Conservation (phyloP, 352 stramenopile species). For the Phytophthora lateralis region DNA sequence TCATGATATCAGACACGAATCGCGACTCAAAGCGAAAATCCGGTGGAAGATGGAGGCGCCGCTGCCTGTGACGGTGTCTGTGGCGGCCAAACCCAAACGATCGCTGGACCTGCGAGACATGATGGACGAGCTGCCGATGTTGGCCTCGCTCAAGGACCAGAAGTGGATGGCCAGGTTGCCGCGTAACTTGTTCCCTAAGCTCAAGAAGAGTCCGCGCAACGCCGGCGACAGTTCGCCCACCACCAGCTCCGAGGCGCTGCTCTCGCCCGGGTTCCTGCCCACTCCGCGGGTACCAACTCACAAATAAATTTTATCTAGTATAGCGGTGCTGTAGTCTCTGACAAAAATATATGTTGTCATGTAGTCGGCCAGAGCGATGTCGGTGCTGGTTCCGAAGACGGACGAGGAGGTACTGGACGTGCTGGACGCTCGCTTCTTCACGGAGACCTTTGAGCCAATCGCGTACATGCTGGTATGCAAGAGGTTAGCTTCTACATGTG, state of each 20-base stretch:
- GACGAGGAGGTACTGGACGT: constrained; percentile 70
- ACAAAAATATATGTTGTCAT: constrained; percentile 10
- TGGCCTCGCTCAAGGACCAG: constrained; percentile 59
- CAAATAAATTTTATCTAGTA: not conserved
- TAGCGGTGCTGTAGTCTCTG: not conserved
- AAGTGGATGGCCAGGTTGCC: constrained; percentile 72
- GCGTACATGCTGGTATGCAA: constrained; percentile 66
- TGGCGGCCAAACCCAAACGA: constrained; percentile 25
- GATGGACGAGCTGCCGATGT: constrained; percentile 65
- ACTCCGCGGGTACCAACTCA: constrained; percentile 36
- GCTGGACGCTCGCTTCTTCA: constrained; percentile 86
- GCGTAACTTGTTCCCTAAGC: constrained; percentile 38
- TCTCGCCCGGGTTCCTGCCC: constrained; percentile 42
- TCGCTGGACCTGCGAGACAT: constrained; percentile 59
- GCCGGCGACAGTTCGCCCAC: constrained; percentile 13
- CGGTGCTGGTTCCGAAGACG: constrained; percentile 67
- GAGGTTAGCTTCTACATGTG: not conserved
- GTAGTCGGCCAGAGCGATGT: constrained; percentile 49
- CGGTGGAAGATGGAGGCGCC: constrained; percentile 29
- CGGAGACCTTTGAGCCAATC: constrained; percentile 73
- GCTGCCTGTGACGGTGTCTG: constrained; percentile 26
- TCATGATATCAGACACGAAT: constrained; percentile 28
- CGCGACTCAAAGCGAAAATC: constrained; percentile 23
- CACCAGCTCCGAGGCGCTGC: constrained; percentile 22
- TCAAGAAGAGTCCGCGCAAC: constrained; percentile 27